Percentiles rank a stretch among this genome's conserved stretches.
Conservation (phyloP, 257 asterid genomes). For the Lantana camara region DNA sequence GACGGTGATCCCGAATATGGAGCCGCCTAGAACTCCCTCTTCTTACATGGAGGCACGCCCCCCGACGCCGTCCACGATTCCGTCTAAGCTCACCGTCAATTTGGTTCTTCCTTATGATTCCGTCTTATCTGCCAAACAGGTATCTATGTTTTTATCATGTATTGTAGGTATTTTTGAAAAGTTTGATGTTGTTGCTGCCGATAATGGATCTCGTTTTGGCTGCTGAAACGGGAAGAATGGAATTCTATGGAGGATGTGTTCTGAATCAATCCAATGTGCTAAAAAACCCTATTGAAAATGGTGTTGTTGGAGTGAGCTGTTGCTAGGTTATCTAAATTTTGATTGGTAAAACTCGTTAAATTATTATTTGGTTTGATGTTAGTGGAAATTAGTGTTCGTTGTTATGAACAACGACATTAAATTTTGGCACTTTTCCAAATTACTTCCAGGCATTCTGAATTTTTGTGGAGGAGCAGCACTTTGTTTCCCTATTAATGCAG, state of each 20-base stretch:
- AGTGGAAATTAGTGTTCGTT: too few species aligned
- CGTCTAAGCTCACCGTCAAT: constrained; percentile 65
- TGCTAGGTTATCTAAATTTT: not conserved
- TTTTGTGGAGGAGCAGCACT: not conserved
- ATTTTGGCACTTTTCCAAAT: not conserved
- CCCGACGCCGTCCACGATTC: constrained; percentile 51
- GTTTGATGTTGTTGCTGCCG: not conserved
- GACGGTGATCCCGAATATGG: constrained; percentile 44
- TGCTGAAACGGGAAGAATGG: not conserved
- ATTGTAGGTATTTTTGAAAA: not conserved
- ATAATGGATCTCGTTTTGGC: not conserved
- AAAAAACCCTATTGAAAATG: not conserved
- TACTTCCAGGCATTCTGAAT: too few species aligned
- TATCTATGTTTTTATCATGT: constrained; percentile 8
- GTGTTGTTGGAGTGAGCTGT: not conserved
- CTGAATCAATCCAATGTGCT: not conserved
- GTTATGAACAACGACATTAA: not conserved
- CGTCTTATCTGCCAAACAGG: constrained; percentile 49
- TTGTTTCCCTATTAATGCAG: not conserved
- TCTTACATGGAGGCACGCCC: constrained; percentile 58
- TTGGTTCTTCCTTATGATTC: constrained; percentile 62
- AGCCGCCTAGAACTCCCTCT: constrained; percentile 55
- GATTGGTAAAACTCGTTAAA: too few species aligned
- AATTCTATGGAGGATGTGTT: not conserved
- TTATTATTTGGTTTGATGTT: not conserved